phyloP scores from a whole-genome alignment of 805 yeast species.

The Candida hungchunana region DNA sequence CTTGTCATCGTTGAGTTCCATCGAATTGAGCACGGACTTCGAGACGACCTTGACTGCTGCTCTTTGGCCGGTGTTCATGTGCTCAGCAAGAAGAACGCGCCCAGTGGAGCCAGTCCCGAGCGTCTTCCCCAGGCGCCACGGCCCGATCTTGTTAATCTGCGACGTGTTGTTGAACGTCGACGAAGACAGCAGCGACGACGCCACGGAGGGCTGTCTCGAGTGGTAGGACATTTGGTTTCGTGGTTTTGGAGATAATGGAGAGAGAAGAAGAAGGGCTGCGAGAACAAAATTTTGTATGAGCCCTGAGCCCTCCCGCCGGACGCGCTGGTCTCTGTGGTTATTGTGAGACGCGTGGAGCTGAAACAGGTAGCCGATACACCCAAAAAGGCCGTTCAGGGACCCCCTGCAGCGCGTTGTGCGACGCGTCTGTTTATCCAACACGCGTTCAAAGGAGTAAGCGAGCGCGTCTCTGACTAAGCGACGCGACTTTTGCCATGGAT shows the following conservation, averaged over 20 bases:
- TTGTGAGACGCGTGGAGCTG: conserved; percentile 1
- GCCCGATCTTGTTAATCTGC: conserved; percentile 52
- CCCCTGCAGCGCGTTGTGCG: not conserved
- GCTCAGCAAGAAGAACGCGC: conserved; percentile 70
- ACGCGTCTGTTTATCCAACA: not conserved
- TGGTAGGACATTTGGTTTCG: conserved; percentile 30
- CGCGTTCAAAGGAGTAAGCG: not conserved
- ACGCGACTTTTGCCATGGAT: too few species aligned
- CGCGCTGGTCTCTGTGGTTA: not conserved
- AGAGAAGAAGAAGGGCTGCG: not conserved
- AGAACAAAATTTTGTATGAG: conserved; percentile 1
- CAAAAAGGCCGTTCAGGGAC: too few species aligned
- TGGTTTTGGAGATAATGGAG: not conserved
- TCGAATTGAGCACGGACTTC: conserved; percentile 46
- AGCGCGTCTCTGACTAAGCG: not conserved
- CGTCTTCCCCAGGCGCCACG: conserved; percentile 78
- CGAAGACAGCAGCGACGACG: conserved; percentile 49
- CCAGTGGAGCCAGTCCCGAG: conserved; percentile 84
- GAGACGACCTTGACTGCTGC: conserved; percentile 85
- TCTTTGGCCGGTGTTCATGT: conserved; percentile 61
- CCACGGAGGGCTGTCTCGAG: conserved; percentile 56
- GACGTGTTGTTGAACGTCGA: conserved; percentile 41
- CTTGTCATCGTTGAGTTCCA: conserved; percentile 28
- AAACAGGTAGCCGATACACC: too few species aligned
- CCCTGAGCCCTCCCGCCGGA: too few species aligned